Conservation (phyloP, 768 basidiomycete species). For the Rhizopogon salebrosus region DNA sequence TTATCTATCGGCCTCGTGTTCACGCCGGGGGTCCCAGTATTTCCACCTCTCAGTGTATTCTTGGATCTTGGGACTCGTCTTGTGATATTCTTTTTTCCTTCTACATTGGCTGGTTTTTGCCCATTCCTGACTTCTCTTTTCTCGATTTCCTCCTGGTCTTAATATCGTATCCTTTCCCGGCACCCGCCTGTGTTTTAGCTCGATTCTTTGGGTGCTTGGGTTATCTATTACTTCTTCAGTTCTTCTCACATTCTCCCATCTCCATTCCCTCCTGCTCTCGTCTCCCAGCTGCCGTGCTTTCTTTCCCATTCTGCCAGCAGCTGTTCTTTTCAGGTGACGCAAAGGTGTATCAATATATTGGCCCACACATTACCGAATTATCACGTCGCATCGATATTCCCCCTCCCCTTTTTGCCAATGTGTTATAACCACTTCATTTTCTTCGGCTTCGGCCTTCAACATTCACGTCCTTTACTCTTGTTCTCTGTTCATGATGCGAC, state of each 20-base stretch:
- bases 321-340: neutral
- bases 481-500: conserved; percentile 29
- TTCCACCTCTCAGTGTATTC: conserved; percentile 29
- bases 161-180: conserved; percentile 16
- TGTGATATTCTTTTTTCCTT: conserved; percentile 16
- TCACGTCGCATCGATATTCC: conserved; percentile 28
- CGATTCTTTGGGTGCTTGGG: conserved; percentile 11
- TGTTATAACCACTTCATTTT: conserved; percentile 14
- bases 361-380: conserved; percentile 21
- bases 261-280: neutral
- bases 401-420: conserved; percentile 10
- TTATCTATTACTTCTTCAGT: conserved; percentile 13
- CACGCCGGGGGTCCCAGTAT: conserved; percentile 21
- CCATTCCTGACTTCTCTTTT: conserved; percentile 4
- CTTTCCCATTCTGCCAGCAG: neutral
- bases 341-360: conserved; percentile 29
- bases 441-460: neutral
- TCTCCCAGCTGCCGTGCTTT: neutral
- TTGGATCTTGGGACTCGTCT: conserved; percentile 35
- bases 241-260: conserved; percentile 1
- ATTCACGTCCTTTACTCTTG: neutral
- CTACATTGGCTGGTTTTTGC: neutral
- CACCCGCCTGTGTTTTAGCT: conserved; percentile 22
- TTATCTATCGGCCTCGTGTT: conserved; percentile 23
- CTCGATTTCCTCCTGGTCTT: conserved; percentile 19